Evolutionary conservation across 169 alveolate genomes (phyloP).

Genomic region (Babesia caballi): DNA sequence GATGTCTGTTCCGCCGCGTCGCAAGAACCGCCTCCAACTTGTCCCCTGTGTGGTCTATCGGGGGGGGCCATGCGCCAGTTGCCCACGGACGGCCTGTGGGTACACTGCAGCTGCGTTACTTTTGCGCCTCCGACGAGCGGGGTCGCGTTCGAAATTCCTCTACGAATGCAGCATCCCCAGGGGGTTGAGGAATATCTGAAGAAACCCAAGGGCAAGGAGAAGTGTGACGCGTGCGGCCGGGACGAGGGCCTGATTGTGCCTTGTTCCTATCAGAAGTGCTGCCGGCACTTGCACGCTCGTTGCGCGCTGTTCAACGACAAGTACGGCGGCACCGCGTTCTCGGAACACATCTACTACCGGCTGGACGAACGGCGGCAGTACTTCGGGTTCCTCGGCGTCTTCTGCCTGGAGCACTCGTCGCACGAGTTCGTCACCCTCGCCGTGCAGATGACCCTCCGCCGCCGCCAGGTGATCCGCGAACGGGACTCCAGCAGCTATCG

Average conservation of each 20-base stretch:
- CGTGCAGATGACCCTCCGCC: conserved; percentile 5
- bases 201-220: neutral
- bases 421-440: neutral
- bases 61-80: conserved; percentile 23
- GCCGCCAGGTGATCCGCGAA: conserved; percentile 7
- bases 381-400: conserved; percentile 28
- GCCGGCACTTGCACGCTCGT: conserved; percentile 22
- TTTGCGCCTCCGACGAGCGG: neutral
- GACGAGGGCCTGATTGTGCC: conserved; percentile 7
- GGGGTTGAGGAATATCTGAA: neutral
- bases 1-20: neutral
- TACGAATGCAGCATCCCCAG: neutral
- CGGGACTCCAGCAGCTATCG: conserved; percentile 18
- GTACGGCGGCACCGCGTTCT: neutral
- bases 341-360: neutral
- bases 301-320: conserved; percentile 9
- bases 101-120: conserved; percentile 44
- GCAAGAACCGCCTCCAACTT: neutral
- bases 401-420: conserved; percentile 34
- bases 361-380: conserved; percentile 18
- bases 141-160: neutral
- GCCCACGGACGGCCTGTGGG: conserved; percentile 5
- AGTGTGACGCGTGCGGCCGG: conserved; percentile 32
- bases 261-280: conserved; percentile 26
- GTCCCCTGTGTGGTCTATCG: conserved; percentile 16